A percentile compares a stretch with the other conserved stretches of the same genome.
Evolutionary conservation across 768 basidiomycete species (phyloP).

Genomic region (Podaxis carcinomalis): DNA sequence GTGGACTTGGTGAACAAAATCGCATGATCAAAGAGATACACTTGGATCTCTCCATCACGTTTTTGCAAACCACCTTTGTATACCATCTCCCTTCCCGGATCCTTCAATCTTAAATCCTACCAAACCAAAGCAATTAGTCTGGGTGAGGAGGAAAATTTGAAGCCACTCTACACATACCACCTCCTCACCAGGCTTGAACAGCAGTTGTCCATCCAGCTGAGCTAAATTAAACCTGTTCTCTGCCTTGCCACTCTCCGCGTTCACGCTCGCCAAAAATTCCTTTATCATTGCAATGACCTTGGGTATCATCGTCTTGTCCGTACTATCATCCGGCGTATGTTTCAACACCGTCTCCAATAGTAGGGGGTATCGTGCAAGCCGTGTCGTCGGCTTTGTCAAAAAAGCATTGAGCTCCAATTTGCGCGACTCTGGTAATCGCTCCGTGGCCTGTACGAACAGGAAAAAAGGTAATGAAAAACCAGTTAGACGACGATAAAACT

Average conservation of each 20-base stretch:
- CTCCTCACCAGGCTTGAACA: slow-evolving; percentile 86
- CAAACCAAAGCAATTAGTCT: slow-evolving; percentile 2
- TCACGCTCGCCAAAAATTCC: slow-evolving; percentile 84
- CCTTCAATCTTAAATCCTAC: slow-evolving; percentile 80
- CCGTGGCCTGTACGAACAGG: slow-evolving; percentile 51
- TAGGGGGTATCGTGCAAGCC: slow-evolving; percentile 94
- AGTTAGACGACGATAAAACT: neutral
- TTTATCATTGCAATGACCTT: slow-evolving; percentile 75
- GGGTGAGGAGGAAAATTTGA: neutral
- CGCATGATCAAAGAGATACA: slow-evolving; percentile 96
- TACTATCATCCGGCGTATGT: slow-evolving; percentile 85
- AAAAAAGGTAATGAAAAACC: neutral
- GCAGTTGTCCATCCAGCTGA: slow-evolving; percentile 88
- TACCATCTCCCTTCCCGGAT: slow-evolving; percentile 87
- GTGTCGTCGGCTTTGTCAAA: slow-evolving; percentile 95
- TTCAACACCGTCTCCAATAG: slow-evolving; percentile 89
- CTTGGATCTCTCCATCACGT: slow-evolving; percentile 86
- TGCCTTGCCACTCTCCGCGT: slow-evolving; percentile 89
- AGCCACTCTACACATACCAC: slow-evolving; percentile 52
- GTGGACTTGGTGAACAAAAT: slow-evolving; percentile 82
- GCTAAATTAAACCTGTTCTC: slow-evolving; percentile 96
- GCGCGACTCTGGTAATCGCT: slow-evolving; percentile 90
- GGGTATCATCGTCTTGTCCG: slow-evolving; percentile 74
- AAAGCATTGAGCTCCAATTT: slow-evolving; percentile 98
- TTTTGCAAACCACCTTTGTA: slow-evolving; percentile 90